A percentile compares a stretch with the other conserved stretches of the same genome.
phyloP scores from a whole-genome alignment of 345 rosid species.

The Streptanthus diversifolius region DNA sequence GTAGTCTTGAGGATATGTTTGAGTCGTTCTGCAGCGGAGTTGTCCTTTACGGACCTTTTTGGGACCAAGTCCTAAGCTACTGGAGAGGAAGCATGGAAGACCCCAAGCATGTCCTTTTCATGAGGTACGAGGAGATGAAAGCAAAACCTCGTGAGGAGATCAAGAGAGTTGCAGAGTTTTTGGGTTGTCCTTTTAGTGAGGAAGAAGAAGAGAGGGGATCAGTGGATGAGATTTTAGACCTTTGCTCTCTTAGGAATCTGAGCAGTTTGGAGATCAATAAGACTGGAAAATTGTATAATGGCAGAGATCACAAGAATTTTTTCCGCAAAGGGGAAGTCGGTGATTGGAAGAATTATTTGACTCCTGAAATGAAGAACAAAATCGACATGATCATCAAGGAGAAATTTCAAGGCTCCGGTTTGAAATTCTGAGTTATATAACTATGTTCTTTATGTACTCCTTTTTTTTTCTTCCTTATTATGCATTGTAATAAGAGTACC shows the following conservation, averaged over 20 bases:
- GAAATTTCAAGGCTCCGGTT: no score
- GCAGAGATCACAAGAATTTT: no score
- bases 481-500: no score
- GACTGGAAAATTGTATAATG: background rate
- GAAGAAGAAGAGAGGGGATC: conserved; percentile 33
- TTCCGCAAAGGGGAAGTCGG: no score
- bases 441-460: no score
- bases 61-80: conserved; percentile 51
- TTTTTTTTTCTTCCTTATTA: no score
- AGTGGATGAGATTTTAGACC: conserved; percentile 35
- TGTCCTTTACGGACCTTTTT: conserved; percentile 41
- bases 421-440: no score
- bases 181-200: conserved; percentile 36
- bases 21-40: conserved; percentile 42
- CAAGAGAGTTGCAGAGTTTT: conserved; percentile 38
- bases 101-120: background rate
- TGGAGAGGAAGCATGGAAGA: conserved; percentile 49
- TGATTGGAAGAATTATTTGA: no score
- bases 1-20: conserved; percentile 34
- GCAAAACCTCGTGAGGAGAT: conserved; percentile 17
- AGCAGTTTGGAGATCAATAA: conserved; percentile 43
- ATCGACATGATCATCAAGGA: no score
- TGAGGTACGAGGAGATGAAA: no score
- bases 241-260: conserved; percentile 45
- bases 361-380: no score